phyloP scores from a whole-genome alignment of 805 yeast species.

The Lachancea waltii region DNA sequence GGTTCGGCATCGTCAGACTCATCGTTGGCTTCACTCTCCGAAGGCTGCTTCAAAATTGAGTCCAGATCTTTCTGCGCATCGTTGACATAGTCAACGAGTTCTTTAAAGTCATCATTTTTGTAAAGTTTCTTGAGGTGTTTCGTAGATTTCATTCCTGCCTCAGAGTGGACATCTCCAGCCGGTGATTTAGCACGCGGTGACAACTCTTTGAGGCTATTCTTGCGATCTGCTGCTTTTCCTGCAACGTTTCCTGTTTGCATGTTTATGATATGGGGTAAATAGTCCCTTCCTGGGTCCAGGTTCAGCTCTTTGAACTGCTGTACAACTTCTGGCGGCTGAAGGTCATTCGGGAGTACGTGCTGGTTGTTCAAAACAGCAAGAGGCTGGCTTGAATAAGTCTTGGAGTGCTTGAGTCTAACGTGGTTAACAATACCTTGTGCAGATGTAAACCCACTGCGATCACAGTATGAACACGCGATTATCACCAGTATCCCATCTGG shows the following conservation, averaged over 20 bases:
- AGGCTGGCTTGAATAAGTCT: slow-evolving; percentile 64
- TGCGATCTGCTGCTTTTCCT: slow-evolving; percentile 1
- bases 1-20: slow-evolving; percentile 1
- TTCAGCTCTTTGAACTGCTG: slow-evolving; percentile 23
- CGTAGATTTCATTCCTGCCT: slow-evolving; percentile 8
- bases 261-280: slow-evolving; percentile 26
- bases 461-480: slow-evolving; percentile 62
- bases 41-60: slow-evolving; percentile 14
- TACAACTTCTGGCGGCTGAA: slow-evolving; percentile 24
- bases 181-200: slow-evolving; percentile 3
- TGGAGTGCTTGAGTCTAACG: slow-evolving; percentile 65
- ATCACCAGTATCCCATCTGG: slow-evolving; percentile 67
- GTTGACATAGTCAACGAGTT: slow-evolving; percentile 25
- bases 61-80: slow-evolving; percentile 26
- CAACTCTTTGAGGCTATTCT: slow-evolving; percentile 3
- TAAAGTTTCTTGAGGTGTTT: slow-evolving; percentile 25
- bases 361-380: slow-evolving; percentile 66
- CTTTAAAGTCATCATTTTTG: slow-evolving; percentile 24
- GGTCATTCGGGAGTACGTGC: slow-evolving; percentile 37
- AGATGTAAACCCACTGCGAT: slow-evolving; percentile 61
- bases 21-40: slow-evolving; percentile 11
- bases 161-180: not conserved
- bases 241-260: slow-evolving; percentile 22
- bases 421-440: slow-evolving; percentile 81
- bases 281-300: slow-evolving; percentile 23